Conservation (phyloP, 345 rosid genomes). For the Moricandia arvensis region DNA sequence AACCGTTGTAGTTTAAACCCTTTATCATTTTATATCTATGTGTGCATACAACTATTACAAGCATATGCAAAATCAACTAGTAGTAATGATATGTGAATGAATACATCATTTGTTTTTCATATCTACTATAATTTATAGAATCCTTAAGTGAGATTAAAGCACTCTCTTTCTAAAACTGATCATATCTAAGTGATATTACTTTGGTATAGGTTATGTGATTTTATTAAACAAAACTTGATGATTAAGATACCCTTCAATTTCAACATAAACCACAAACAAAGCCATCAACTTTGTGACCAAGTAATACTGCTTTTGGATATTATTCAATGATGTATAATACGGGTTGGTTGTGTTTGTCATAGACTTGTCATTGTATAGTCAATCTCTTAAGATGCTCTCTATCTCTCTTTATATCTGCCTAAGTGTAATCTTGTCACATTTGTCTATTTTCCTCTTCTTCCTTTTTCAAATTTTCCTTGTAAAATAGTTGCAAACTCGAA, state of each 20-base stretch:
- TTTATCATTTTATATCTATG: neutral
- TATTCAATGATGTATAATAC: neutral
- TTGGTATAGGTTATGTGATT: neutral
- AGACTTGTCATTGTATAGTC: neutral
- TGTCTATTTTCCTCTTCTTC: conserved; percentile 5
- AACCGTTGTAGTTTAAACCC: neutral
- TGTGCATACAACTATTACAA: neutral
- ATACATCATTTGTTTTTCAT: neutral
- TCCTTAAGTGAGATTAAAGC: neutral
- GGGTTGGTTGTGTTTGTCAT: conserved; percentile 2
- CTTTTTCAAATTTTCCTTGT: conserved; percentile 11
- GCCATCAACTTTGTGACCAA: conserved; percentile 4
- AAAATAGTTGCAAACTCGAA: neutral
- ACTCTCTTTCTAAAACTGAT: neutral
- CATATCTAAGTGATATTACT: neutral
- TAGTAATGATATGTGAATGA: neutral
- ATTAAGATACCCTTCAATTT: conserved; percentile 8
- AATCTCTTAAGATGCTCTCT: neutral
- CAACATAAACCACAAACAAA: neutral
- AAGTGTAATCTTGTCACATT: conserved; percentile 36
- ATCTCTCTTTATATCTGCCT: neutral
- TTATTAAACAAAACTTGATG: neutral
- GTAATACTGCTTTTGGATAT: neutral
- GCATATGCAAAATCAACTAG: neutral
- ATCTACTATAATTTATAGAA: neutral